These are phyloP conservation scores for Theileria annulata DNA, from an alignment of 169 alveolate species.

Conservation along the genomic window DNA sequence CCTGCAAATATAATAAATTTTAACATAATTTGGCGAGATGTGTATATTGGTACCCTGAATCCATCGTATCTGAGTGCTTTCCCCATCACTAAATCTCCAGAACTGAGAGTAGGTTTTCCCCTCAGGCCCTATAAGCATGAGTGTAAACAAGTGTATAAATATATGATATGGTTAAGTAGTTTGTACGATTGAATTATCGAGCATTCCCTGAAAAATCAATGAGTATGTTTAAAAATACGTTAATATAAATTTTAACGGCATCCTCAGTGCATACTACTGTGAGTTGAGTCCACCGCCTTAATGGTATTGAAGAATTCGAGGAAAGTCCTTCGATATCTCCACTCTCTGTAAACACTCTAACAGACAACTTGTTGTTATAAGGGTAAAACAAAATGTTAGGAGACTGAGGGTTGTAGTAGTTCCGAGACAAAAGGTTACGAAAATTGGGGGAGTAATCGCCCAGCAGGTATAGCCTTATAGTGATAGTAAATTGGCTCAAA, in stretches of 20 bases:
- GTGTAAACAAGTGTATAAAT: no score
- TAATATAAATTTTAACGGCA: slow-evolving; percentile 50
- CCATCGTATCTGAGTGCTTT: slow-evolving; percentile 33
- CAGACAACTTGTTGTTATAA: slow-evolving; percentile 47
- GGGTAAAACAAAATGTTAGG: slow-evolving; percentile 63
- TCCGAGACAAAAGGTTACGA: slow-evolving; percentile 40
- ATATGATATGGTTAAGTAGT: not conserved
- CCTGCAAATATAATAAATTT: slow-evolving; percentile 19
- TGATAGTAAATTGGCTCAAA: slow-evolving; percentile 41
- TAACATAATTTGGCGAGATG: not conserved
- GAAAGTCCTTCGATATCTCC: slow-evolving; percentile 60
- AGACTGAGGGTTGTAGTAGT: slow-evolving; percentile 37
- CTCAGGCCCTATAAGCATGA: slow-evolving; percentile 20
- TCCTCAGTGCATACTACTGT: slow-evolving; percentile 44
- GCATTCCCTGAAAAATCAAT: slow-evolving; percentile 24
- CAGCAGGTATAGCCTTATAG: slow-evolving; percentile 43
- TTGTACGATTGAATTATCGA: slow-evolving; percentile 54
- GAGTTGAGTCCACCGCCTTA: slow-evolving; percentile 59
- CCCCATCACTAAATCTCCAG: slow-evolving; percentile 60
- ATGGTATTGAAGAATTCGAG: slow-evolving; percentile 53
- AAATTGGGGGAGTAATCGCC: slow-evolving; percentile 27
- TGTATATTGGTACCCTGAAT: slow-evolving; percentile 23
- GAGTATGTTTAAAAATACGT: slow-evolving; percentile 17
- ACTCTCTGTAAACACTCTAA: slow-evolving; percentile 45
- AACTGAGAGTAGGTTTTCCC: slow-evolving; percentile 35